Base-by-base conservation (phyloP, 371 early-diverging fungal genomes). In the Haplosporangium sp. region DNA sequence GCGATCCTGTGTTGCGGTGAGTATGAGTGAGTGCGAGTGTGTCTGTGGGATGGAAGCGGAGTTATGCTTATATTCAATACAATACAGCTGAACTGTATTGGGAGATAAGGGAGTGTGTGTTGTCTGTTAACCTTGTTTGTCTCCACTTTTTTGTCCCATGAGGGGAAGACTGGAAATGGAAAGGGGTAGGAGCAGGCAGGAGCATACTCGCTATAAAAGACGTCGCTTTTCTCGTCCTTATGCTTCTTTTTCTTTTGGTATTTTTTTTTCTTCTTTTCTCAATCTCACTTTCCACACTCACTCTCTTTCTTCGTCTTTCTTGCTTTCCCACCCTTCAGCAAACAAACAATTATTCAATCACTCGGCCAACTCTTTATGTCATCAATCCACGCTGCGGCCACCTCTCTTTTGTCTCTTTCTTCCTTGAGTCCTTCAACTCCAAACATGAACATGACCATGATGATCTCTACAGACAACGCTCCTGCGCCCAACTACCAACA, bases 131-230 rank as follows among this genome's bases (percentile, higher is more conserved):
- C 73, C 73, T 73, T 73, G 51, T 67, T 64, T 60, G 67, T 74
- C 74, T 74, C 74, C 68, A 68, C 74, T 74, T 68, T 74, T 74
- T 68, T 67, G 23, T 67, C 64, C 67, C 55, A 52, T 62, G 59
- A 43, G 21, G 46, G 40, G 48, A 37, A 38, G 38, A 29, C 64
- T 64, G 57, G 51, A 56, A 57, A 56, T 56, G 64, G 57, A 56
- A 43, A 45, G 56, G 23, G 52, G 2, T 13, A 6, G 29, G 42
- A 11, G 12, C 54, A 9, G 45, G 23, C 40, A 6, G 23, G 29
- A 6, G 12, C 59, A 5, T 20, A 21, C 23, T 62, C 20, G 11
- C 23, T 64, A 69, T 61, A 68, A 62, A 69, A 42, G 43, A 11
- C 51, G 60, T 43, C 29, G 48, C 47, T 36, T 56, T 65, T 61